These are phyloP conservation scores for Chamaecrista fasciculata DNA, from an alignment of 306 rosid genomes.

Conservation along the genomic window DNA sequence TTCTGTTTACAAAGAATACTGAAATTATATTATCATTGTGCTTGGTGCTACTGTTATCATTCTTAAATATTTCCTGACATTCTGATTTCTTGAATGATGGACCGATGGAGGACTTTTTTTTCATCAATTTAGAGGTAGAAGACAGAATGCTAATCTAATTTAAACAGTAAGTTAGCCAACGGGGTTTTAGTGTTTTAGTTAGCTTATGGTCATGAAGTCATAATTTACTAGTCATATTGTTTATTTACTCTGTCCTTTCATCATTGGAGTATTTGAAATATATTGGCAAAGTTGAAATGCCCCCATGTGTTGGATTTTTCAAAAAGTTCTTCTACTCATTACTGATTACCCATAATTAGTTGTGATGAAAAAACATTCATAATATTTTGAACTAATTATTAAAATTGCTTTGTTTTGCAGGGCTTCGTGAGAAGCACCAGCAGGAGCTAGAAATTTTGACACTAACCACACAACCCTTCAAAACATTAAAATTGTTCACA, in stretches of 20 bases:
- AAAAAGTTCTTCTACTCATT: not conserved
- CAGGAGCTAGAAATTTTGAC: conserved; percentile 79
- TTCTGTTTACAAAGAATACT: not conserved
- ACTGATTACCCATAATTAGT: not conserved
- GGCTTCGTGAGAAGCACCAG: conserved; percentile 47
- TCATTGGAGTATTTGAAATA: conserved; percentile 7
- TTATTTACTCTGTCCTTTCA: not conserved
- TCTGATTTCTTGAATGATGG: not conserved
- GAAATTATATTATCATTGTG: not conserved
- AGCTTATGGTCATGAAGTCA: conserved; percentile 5
- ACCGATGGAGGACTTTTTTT: not conserved
- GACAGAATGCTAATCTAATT: not conserved
- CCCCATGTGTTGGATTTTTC: conserved; percentile 15
- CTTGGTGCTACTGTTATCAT: not conserved
- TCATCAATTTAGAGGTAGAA: not conserved
- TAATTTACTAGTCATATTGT: not conserved
- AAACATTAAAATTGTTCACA: conserved; percentile 71
- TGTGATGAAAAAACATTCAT: conserved; percentile 12
- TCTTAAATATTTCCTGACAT: not conserved
- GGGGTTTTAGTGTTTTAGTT: not conserved
- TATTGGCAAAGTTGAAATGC: conserved; percentile 6
- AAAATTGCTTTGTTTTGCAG: conserved; percentile 50
- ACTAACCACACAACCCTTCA: conserved; percentile 73
- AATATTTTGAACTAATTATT: not conserved
- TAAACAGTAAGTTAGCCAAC: not conserved